Percentiles rank a stretch among this genome's conserved stretches.
Evolutionary conservation across 805 yeast species (phyloP).

Genomic region (Torulaspora maleeae): DNA sequence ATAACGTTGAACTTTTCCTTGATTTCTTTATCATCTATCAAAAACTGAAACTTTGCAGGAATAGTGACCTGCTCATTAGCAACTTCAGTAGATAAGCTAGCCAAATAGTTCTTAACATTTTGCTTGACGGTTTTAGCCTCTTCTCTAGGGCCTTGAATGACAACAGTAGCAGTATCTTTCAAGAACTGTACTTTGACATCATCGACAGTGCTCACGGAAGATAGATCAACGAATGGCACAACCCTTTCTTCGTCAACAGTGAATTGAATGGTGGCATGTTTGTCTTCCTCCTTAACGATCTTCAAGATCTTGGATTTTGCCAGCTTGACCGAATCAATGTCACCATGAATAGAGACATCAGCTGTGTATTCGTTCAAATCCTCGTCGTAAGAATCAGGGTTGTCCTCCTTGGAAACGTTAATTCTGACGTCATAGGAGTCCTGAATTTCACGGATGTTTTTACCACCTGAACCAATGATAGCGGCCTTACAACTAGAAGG

Average conservation of each 20-base stretch:
- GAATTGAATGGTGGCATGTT: conserved; percentile 48
- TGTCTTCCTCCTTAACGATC: conserved; percentile 73
- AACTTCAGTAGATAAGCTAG: conserved; percentile 43
- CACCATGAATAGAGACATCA: conserved; percentile 70
- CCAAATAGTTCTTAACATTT: conserved; percentile 44
- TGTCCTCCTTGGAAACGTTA: conserved; percentile 39
- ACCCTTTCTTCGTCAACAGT: conserved; percentile 40
- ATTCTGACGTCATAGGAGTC: conserved; percentile 70
- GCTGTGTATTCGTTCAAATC: conserved; percentile 59
- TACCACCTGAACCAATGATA: conserved; percentile 86
- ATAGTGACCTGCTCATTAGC: conserved; percentile 54
- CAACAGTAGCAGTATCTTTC: conserved; percentile 38
- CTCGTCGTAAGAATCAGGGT: conserved; percentile 42
- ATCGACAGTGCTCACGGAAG: conserved; percentile 19
- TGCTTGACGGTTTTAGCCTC: conserved; percentile 53
- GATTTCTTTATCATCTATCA: conserved; percentile 54
- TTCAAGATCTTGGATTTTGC: conserved; percentile 68
- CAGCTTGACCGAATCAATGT: conserved; percentile 69
- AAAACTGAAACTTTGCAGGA: conserved; percentile 65
- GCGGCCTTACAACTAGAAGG: conserved; percentile 75
- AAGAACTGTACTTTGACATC: conserved; percentile 29
- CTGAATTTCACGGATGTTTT: conserved; percentile 71
- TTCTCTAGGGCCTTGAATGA: conserved; percentile 68
- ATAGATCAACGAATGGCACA: conserved; percentile 32
- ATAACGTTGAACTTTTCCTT: conserved; percentile 52